Evolutionary conservation across 306 rosid species (phyloP), one percentile per base, ranked within the genome.

Genomic region (Begonia fuchsioides): DNA sequence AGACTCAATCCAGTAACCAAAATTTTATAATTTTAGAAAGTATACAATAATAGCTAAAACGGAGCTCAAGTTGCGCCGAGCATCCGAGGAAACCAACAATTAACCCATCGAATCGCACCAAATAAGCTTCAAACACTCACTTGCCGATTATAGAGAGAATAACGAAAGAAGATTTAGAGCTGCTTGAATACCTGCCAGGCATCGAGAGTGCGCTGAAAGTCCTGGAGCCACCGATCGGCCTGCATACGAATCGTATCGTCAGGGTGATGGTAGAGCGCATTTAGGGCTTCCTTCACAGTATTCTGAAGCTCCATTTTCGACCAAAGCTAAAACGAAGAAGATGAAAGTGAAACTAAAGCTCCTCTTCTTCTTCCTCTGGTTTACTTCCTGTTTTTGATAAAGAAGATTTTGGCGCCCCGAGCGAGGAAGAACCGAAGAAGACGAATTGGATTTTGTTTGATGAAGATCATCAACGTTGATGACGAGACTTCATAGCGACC

Each of bases 161-260:
- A 9, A 6, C 10, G 14, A 2, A 45, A 53, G 38, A 51, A 26
- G 35, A 26, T 5, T 26, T 5, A 26, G 35, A 26, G 35, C 35
- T 26, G 8, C 8, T 26, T 6, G 35, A 50, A 63, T 39, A 92
- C 99, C 99, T 92, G 99, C 99, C 99, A 92, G 44, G 99, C 99
- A 70, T 92, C 99, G 20, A 92, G 63, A n/a, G 94, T 85, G 6
- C 96, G 80, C 79, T 82, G 96, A 55, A 92, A 92, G 32, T 82
- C 81, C 57, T 92, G 99, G 3, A 92, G 96, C 71, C 80, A 92
- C 35, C 88, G 99, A 92, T 92, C 99, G 81, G 99, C 99, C 58
- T 80, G 88, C 75, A 73, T 60, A 65, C 94, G 96, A 44, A 86
- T 77, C 39, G 81, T 58, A 56, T 82, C 96, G 60, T 79, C 94